Base-by-base conservation (phyloP, 2,329 filamentous ascomycete genomes). In the Neobulgaria alba region DNA sequence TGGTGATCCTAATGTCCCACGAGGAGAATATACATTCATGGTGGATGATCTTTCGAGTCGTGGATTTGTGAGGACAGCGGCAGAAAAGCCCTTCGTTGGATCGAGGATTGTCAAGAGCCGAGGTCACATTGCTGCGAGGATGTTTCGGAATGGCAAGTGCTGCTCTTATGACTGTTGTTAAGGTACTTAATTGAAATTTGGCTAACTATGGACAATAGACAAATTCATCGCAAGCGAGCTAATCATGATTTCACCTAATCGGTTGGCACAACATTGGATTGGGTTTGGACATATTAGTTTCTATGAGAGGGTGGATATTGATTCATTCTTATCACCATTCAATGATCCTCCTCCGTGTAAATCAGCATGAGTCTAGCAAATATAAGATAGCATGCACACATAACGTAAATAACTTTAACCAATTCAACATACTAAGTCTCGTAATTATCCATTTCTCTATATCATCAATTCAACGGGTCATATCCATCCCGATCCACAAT, bases 1-100 rank as follows among this genome's bases (percentile, higher is more conserved):
- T 0, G 90, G 90, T 1, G 90, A 98, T 56, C 78, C 82, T 0
- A 93, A 95, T 51, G 79, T 96, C 10, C 90, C 90, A 0, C 73
- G 89, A 7, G 90, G 89, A 7, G 83, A 95, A 60, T 77, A 80
- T 51, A 86, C 84, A 0, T 95, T 94, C 58, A 71, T 85, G 3
- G 82, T 79, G 0, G 75, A 86, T 4, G 87, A 95, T 52, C 75
- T 96, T 26, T 81, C 84, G 0, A 68, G 72, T 0, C 63, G 57
- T 0, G 86, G 85, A 0, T 69, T 82, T 16, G 62, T 90, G 1
- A 68, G 79, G 0, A 65, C 77, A 1, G 77, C 80, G 1, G 66
- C 74, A 1, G 82, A 88, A 43, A 64, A 73, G 1, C 74, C 76
- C 2, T 95, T 95, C 60, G 61, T 65, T n/a, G 86, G 85, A 0